Evolutionary conservation across 768 basidiomycete species (phyloP).

Genomic region (Lactifluus pinguis): DNA sequence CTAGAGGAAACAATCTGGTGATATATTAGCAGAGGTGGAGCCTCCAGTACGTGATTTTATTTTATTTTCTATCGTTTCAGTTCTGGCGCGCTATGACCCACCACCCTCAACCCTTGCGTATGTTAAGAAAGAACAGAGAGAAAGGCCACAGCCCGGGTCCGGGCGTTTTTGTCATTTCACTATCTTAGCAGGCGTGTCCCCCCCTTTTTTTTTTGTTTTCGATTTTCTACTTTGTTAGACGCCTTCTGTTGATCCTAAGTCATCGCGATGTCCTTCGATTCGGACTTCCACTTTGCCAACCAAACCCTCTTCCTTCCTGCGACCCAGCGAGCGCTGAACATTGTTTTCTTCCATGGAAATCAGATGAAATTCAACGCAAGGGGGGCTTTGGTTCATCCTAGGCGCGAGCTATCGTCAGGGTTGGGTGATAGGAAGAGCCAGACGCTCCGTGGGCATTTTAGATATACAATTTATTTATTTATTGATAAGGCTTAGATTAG

Average conservation of each 20-base stretch:
- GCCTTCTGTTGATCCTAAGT: background rate
- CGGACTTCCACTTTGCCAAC: background rate
- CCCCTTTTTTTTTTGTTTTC: too few relatives aligned
- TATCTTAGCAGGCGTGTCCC: too few relatives aligned
- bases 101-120: background rate
- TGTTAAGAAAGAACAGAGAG: background rate
- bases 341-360: background rate
- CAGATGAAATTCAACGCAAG: background rate
- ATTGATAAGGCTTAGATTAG: too few relatives aligned
- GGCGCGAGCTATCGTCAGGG: background rate
- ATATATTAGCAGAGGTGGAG: background rate
- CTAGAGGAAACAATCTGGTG: background rate
- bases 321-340: background rate
- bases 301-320: background rate
- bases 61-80: background rate
- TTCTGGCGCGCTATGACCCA: background rate
- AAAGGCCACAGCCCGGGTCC: too few relatives aligned
- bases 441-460: conserved; percentile 5
- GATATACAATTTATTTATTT: too few relatives aligned
- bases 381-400: background rate
- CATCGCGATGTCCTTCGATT: background rate
- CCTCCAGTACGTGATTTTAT: background rate
- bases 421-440: background rate
- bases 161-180: too few relatives aligned
- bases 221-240: background rate